Evolutionary conservation across 805 yeast genomes (phyloP).

Genomic region (Yarrowia bubula): DNA sequence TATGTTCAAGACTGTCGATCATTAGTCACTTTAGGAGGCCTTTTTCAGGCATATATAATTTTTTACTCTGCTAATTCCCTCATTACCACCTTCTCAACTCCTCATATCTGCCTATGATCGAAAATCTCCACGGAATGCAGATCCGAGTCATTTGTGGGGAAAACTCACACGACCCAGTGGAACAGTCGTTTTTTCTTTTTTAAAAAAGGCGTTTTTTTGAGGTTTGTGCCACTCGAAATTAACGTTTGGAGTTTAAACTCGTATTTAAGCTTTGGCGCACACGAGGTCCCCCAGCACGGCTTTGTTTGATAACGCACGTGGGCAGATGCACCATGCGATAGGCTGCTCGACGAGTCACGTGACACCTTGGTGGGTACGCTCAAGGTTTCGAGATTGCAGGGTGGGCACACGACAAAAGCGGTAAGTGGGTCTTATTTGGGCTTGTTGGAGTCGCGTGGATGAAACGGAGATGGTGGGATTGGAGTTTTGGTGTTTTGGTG

Average conservation of each 20-base stretch:
- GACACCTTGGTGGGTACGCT: constrained; percentile 2
- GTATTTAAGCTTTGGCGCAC: not conserved
- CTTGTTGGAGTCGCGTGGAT: not conserved
- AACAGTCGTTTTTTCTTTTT: no score
- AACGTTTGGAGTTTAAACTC: not conserved
- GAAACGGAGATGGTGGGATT: not conserved
- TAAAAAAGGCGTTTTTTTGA: not conserved
- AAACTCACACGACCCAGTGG: not conserved
- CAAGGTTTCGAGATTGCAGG: not conserved
- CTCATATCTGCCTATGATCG: no score
- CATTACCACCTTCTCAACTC: no score
- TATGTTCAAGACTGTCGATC: no score
- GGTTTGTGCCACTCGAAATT: not conserved
- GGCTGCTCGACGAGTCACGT: constrained; percentile 1
- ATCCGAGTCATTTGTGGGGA: constrained; percentile 19
- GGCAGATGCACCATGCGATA: not conserved
- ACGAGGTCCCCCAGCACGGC: not conserved
- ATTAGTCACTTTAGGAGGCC: no score
- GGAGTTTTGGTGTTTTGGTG: no score
- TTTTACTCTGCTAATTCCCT: no score
- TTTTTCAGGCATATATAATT: no score
- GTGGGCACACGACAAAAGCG: not conserved
- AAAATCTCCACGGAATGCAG: not conserved
- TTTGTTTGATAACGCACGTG: constrained; percentile 20
- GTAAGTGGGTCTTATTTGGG: not conserved